These are phyloP conservation scores for Rhodotorula sp. DNA, from an alignment of 1,284 basidiomycete genomes.

Conservation along the genomic window DNA sequence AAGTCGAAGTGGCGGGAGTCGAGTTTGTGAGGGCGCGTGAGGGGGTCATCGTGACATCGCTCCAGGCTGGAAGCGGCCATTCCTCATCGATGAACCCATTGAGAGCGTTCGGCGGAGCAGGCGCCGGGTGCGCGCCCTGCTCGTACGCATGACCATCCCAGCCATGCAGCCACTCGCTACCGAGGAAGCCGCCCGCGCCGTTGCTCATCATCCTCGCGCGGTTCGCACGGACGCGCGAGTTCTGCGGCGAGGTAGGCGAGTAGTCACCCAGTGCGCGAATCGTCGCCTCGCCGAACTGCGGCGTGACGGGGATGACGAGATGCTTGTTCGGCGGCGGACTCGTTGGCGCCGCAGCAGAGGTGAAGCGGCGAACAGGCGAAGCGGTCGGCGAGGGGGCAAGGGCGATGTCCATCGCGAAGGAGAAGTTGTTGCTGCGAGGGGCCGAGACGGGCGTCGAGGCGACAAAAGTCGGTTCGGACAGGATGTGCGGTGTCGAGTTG, in stretches of 20 bases:
- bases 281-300: constrained; percentile 18
- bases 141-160: neutral
- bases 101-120: neutral
- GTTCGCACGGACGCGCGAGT: constrained; percentile 16
- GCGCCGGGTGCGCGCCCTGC: neutral
- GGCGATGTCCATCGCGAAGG: constrained; percentile 21
- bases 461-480: constrained; percentile 32
- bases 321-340: constrained; percentile 3
- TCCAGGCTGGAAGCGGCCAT: constrained; percentile 11
- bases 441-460: constrained; percentile 18
- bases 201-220: constrained; percentile 32
- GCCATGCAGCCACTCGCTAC: constrained; percentile 10
- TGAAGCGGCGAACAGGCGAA: constrained; percentile 29
- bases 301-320: constrained; percentile 30
- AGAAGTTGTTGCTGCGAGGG: constrained; percentile 20
- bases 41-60: constrained; percentile 34
- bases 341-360: neutral
- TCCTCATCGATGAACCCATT: neutral
- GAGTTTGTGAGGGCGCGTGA: constrained; percentile 21
- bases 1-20: neutral
- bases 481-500: constrained; percentile 23
- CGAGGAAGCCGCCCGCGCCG: constrained; percentile 20
- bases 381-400: constrained; percentile 32
- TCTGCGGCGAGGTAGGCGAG: constrained; percentile 34
- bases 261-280: constrained; percentile 29